phyloP scores from a whole-genome alignment of 352 stramenopile genomes.

The Pythium scleroteichum region DNA sequence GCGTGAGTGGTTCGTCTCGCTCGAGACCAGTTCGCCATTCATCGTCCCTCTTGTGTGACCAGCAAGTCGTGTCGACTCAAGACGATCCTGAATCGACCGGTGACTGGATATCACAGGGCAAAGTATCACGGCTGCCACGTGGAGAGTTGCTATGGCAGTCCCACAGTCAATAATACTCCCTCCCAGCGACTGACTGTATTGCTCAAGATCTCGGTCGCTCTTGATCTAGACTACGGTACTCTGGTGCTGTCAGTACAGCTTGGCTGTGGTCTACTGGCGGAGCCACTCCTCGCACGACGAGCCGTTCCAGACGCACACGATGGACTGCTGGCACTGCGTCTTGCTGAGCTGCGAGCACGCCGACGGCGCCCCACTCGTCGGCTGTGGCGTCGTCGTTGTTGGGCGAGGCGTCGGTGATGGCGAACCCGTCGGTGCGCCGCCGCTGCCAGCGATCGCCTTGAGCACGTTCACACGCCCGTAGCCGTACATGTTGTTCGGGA shows the following conservation, averaged over 20 bases:
- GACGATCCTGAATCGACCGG: too few species aligned
- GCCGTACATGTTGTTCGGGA: slow-evolving; percentile 48
- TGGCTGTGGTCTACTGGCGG: not conserved
- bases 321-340: slow-evolving; percentile 4
- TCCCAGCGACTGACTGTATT: too few species aligned
- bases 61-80: too few species aligned
- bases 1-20: too few species aligned
- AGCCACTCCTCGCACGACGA: not conserved
- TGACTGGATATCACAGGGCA: too few species aligned
- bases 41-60: too few species aligned
- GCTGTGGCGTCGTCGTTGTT: not conserved
- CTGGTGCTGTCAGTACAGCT: not conserved
- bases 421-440: not conserved
- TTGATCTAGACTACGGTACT: too few species aligned
- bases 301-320: slow-evolving; percentile 5
- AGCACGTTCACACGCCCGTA: slow-evolving; percentile 40
- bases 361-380: not conserved
- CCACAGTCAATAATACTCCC: too few species aligned
- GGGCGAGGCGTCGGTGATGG: slow-evolving; percentile 2
- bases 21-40: too few species aligned
- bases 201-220: too few species aligned
- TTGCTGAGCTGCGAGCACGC: slow-evolving; percentile 3
- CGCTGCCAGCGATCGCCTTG: slow-evolving; percentile 8
- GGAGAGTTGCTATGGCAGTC: too few species aligned
- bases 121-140: too few species aligned